Evolutionary conservation across 2,329 filamentous ascomycete genomes (phyloP).

Genomic region (Fusarium brevicatenulatum): DNA sequence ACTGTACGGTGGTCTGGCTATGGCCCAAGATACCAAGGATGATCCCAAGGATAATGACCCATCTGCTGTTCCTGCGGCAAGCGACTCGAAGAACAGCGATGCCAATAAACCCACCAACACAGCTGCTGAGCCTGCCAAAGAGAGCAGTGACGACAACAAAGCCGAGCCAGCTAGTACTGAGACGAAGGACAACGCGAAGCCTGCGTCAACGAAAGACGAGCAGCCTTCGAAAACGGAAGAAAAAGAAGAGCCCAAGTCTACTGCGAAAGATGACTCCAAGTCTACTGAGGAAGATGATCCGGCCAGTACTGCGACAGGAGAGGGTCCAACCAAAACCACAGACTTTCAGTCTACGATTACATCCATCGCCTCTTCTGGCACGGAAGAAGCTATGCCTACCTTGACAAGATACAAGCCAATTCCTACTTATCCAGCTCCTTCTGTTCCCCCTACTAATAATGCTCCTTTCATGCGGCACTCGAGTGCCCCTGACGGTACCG

Average conservation of each 20-base stretch:
- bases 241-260: slow-evolving; percentile 16
- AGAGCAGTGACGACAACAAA: background rate
- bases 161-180: slow-evolving; percentile 22
- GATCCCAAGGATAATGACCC: slow-evolving; percentile 28
- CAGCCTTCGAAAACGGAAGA: slow-evolving; percentile 24
- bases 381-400: slow-evolving; percentile 52
- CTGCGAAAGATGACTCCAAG: slow-evolving; percentile 11
- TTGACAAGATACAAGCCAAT: slow-evolving; percentile 53
- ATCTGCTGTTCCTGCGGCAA: slow-evolving; percentile 22
- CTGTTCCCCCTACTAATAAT: slow-evolving; percentile 82
- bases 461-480: slow-evolving; percentile 95
- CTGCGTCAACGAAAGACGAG: slow-evolving; percentile 26
- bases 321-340: slow-evolving; percentile 23
- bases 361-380: slow-evolving; percentile 29
- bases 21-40: slow-evolving; percentile 47
- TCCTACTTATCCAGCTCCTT: slow-evolving; percentile 73
- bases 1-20: slow-evolving; percentile 45
- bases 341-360: slow-evolving; percentile 23
- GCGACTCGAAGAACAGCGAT: slow-evolving; percentile 32
- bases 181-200: slow-evolving; percentile 18
- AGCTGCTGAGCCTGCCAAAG: slow-evolving; percentile 1
- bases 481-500: slow-evolving; percentile 85
- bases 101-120: slow-evolving; percentile 13
- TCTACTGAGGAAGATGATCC: slow-evolving; percentile 22
- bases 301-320: slow-evolving; percentile 37